Evolutionary conservation across 192 early-diverging fungal species (phyloP).

Genomic region (Rhizophlyctis rosea): DNA sequence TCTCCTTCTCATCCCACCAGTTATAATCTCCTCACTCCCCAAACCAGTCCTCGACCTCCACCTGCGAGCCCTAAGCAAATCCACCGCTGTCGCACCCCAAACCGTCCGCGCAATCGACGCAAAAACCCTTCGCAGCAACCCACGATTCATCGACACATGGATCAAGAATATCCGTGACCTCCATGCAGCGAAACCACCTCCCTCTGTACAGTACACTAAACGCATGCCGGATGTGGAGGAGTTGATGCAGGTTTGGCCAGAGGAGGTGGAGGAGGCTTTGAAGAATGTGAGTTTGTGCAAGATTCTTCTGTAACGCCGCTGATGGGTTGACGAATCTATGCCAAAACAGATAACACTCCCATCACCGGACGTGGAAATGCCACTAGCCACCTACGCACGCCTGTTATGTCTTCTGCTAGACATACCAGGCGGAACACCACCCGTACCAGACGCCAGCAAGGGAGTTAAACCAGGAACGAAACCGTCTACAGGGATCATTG

Average conservation of each 20-base stretch:
- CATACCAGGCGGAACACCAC: slow-evolving; percentile 40
- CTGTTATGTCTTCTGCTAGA: slow-evolving; percentile 48
- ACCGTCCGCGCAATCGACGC: slow-evolving; percentile 38
- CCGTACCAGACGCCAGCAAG: slow-evolving; percentile 15
- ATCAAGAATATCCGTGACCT: slow-evolving; percentile 53
- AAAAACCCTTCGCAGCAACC: slow-evolving; percentile 19
- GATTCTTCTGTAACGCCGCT: slow-evolving; percentile 10
- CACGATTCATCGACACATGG: slow-evolving; percentile 49
- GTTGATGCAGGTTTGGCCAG: slow-evolving; percentile 58
- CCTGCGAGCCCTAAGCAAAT: slow-evolving; percentile 48
- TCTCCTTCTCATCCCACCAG: no score
- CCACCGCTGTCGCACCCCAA: slow-evolving; percentile 24
- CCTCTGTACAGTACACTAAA: slow-evolving; percentile 33
- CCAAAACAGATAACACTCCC: slow-evolving; percentile 39
- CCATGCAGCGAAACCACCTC: slow-evolving; percentile 45
- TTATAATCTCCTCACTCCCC: no score
- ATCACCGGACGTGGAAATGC: slow-evolving; percentile 45
- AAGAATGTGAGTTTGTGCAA: slow-evolving; percentile 25
- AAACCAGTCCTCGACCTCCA: slow-evolving; percentile 51
- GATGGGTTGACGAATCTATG: not conserved
- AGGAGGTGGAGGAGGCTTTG: slow-evolving; percentile 50
- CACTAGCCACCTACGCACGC: slow-evolving; percentile 38
- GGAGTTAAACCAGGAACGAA: slow-evolving; percentile 17
- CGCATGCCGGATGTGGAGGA: slow-evolving; percentile 61
- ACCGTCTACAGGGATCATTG: slow-evolving; percentile 33